Conservation (phyloP, 2,329 filamentous ascomycete genomes). For the Neofusicoccum sp. region DNA sequence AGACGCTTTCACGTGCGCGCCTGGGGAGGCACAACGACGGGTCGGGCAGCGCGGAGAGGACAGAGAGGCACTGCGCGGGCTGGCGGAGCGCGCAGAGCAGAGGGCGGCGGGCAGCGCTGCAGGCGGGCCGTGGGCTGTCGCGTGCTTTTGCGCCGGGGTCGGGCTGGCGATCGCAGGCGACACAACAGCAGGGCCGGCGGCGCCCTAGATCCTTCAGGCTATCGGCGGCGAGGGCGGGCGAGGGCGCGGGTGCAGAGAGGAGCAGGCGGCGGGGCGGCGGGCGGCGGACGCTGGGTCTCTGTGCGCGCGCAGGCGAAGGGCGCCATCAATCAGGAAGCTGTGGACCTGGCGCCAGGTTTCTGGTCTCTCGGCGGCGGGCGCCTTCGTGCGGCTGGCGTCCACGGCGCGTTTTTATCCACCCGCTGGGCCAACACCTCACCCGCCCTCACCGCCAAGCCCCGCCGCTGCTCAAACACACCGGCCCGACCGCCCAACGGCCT, state of each 20-base stretch:
- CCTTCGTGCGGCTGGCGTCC: constrained; percentile 10
- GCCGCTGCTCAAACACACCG: constrained; percentile 15
- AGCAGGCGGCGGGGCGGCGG: neutral
- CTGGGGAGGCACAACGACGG: neutral
- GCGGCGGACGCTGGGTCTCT: constrained; percentile 1
- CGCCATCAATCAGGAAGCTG: constrained; percentile 13
- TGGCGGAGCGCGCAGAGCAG: constrained; percentile 9
- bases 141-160: constrained; percentile 19
- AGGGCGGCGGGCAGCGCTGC: constrained; percentile 8
- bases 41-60: neutral
- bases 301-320: constrained; percentile 2
- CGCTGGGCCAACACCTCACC: constrained; percentile 11
- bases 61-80: constrained; percentile 12
- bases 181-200: constrained; percentile 12
- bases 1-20: constrained; percentile 16
- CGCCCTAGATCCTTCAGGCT: constrained; percentile 9
- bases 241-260: neutral
- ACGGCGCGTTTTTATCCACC: constrained; percentile 14
- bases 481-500: neutral
- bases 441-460: constrained; percentile 13
- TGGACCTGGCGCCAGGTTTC: constrained; percentile 15
- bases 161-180: constrained; percentile 9
- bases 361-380: neutral
- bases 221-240: constrained; percentile 3
- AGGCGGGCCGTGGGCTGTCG: constrained; percentile 16